phyloP scores from a whole-genome alignment of 371 early-diverging fungal genomes.

The Mortierella sp. region DNA sequence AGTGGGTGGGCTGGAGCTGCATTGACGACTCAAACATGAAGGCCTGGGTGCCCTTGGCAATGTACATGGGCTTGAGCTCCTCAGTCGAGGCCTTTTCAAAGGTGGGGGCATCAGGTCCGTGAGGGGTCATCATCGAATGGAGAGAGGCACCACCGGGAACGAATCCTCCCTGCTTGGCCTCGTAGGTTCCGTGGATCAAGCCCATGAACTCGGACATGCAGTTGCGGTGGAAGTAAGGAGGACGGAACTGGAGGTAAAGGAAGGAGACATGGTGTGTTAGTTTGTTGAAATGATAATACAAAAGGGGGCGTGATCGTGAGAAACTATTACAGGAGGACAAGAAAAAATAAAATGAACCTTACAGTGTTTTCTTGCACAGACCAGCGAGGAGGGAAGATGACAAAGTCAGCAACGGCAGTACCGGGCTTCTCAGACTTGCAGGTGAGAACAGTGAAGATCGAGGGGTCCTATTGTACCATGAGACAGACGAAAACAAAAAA shows the following conservation, averaged over 20 bases:
- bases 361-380: conserved; percentile 91
- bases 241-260: conserved; percentile 76
- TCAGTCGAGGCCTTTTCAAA: conserved; percentile 83
- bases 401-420: conserved; percentile 95
- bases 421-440: conserved; percentile 91
- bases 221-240: conserved; percentile 97
- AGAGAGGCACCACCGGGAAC: conserved; percentile 94
- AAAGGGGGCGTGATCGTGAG: background rate
- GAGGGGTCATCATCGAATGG: conserved; percentile 91
- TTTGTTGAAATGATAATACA: background rate
- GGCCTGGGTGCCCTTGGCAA: conserved; percentile 86
- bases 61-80: conserved; percentile 82
- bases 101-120: conserved; percentile 93
- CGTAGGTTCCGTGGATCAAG: conserved; percentile 91
- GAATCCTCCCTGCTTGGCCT: conserved; percentile 94
- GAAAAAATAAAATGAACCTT: conserved; percentile 28
- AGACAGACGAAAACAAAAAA: conserved; percentile 9
- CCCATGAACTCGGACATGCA: conserved; percentile 98
- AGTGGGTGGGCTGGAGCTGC: conserved; percentile 85
- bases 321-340: conserved; percentile 3
- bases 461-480: conserved; percentile 80
- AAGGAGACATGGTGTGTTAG: background rate
- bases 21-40: conserved; percentile 97
- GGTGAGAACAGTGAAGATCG: conserved; percentile 96
- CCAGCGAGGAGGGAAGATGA: conserved; percentile 98